These are phyloP conservation scores for Solanum medicagineum DNA, from an alignment of 257 asterid species.

Conservation along the genomic window DNA sequence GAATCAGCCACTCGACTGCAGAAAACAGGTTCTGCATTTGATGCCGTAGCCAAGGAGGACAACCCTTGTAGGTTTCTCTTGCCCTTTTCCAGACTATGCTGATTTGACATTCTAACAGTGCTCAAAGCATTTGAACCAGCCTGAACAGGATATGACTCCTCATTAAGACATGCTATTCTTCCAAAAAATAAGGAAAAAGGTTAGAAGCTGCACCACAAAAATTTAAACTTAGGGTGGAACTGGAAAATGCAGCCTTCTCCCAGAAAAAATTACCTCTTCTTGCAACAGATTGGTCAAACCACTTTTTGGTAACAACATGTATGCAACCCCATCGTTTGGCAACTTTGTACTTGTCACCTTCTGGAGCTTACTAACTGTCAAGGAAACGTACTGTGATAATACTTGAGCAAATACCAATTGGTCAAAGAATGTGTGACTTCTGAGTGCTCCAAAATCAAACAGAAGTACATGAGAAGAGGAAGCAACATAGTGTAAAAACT, in stretches of 20 bases:
- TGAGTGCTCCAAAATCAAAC: background rate
- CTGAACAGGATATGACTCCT: slow-evolving; percentile 83
- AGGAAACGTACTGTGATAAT: slow-evolving; percentile 25
- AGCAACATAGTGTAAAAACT: background rate
- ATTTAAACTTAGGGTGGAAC: background rate
- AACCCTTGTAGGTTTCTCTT: slow-evolving; percentile 32
- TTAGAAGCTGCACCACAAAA: slow-evolving; percentile 14
- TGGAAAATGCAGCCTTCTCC: slow-evolving; percentile 4
- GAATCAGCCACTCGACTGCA: slow-evolving; percentile 33
- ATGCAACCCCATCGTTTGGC: slow-evolving; percentile 81
- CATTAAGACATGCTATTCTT: slow-evolving; percentile 68
- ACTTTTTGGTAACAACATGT: slow-evolving; percentile 48
- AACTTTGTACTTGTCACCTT: slow-evolving; percentile 88
- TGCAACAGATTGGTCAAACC: slow-evolving; percentile 84
- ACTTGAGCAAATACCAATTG: background rate
- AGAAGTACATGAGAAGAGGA: background rate
- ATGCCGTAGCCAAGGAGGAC: slow-evolving; percentile 39
- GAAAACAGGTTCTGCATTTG: slow-evolving; percentile 29
- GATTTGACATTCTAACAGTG: slow-evolving; percentile 33
- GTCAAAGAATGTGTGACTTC: background rate
- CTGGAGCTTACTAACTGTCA: slow-evolving; percentile 63
- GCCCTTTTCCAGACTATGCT: slow-evolving; percentile 43
- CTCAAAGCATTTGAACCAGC: slow-evolving; percentile 32
- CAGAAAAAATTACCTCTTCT: slow-evolving; percentile 61
- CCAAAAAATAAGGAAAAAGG: slow-evolving; percentile 13